These are phyloP conservation scores for Sphaerobolus stellatus DNA, from an alignment of 1,284 basidiomycete species.

Conservation along the genomic window DNA sequence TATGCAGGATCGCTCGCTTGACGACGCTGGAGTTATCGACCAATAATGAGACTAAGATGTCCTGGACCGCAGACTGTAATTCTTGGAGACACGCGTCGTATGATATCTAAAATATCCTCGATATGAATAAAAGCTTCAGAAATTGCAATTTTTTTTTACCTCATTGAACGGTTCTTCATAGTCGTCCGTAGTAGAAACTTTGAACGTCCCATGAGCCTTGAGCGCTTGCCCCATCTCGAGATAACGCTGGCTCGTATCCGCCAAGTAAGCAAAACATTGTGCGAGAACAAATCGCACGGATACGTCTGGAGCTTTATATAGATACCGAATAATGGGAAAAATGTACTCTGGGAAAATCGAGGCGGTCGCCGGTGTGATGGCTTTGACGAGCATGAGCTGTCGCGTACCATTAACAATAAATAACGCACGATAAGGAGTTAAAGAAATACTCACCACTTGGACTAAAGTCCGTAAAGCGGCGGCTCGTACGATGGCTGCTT, in stretches of 20 bases:
- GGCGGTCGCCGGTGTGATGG: slow-evolving; percentile 88
- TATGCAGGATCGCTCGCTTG: slow-evolving; percentile 72
- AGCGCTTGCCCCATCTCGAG: slow-evolving; percentile 92
- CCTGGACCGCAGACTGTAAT: slow-evolving; percentile 83
- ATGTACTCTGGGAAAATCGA: slow-evolving; percentile 92
- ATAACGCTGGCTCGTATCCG: slow-evolving; percentile 81
- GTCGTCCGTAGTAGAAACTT: slow-evolving; percentile 65
- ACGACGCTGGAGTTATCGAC: slow-evolving; percentile 76
- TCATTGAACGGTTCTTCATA: slow-evolving; percentile 76
- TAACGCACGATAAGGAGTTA: slow-evolving; percentile 4
- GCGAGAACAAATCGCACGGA: slow-evolving; percentile 91
- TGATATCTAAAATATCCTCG: slow-evolving; percentile 60
- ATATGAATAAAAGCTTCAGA: no score
- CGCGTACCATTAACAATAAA: background rate
- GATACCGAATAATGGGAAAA: slow-evolving; percentile 83
- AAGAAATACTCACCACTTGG: slow-evolving; percentile 64
- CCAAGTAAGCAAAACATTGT: slow-evolving; percentile 80
- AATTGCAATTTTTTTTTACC: no score
- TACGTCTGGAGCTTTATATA: slow-evolving; percentile 81
- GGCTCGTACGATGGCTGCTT: slow-evolving; percentile 76
- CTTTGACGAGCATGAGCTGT: slow-evolving; percentile 81
- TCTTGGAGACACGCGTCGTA: slow-evolving; percentile 87
- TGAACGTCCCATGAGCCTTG: slow-evolving; percentile 77
- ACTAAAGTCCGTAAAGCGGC: slow-evolving; percentile 80
- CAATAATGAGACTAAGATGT: slow-evolving; percentile 78